Evolutionary conservation across 106 monocot species (phyloP).

Genomic region (Platanthera zijinensis): DNA sequence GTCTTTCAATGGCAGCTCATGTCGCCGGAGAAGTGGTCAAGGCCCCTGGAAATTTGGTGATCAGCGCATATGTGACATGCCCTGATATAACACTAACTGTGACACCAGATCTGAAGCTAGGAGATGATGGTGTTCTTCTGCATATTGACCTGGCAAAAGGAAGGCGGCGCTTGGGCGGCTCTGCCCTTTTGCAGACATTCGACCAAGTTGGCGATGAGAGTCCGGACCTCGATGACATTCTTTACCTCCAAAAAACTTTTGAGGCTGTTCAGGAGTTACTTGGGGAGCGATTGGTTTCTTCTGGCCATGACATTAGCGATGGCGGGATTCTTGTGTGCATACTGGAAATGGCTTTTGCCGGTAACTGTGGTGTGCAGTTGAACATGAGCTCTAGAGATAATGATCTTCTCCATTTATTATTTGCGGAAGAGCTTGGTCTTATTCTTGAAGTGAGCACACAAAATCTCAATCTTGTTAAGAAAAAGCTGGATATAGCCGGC

Average conservation of each 20-base stretch:
- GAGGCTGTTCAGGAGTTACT: constrained; percentile 67
- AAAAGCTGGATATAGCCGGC: constrained; percentile 43
- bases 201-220: constrained; percentile 71
- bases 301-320: constrained; percentile 94
- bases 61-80: constrained; percentile 82
- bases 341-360: constrained; percentile 97
- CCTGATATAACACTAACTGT: constrained; percentile 93
- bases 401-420: constrained; percentile 41
- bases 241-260: constrained; percentile 61
- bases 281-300: constrained; percentile 49
- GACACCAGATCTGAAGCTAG: constrained; percentile 87
- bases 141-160: constrained; percentile 69
- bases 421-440: constrained; percentile 90
- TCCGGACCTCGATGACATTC: constrained; percentile 87
- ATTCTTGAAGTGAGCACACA: constrained; percentile 51
- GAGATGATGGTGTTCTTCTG: constrained; percentile 57
- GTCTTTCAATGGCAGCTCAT: constrained; percentile 94
- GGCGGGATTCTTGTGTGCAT: constrained; percentile 67
- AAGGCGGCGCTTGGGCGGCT: constrained; percentile 67
- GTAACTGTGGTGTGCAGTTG: constrained; percentile 75
- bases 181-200: constrained; percentile 83
- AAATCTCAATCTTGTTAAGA: constrained; percentile 30
- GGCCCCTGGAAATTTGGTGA: constrained; percentile 91
- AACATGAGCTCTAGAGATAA: constrained; percentile 33
- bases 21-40: constrained; percentile 73